Conservation (phyloP, 805 yeast genomes). For the Metschnikowia kofuensis region DNA sequence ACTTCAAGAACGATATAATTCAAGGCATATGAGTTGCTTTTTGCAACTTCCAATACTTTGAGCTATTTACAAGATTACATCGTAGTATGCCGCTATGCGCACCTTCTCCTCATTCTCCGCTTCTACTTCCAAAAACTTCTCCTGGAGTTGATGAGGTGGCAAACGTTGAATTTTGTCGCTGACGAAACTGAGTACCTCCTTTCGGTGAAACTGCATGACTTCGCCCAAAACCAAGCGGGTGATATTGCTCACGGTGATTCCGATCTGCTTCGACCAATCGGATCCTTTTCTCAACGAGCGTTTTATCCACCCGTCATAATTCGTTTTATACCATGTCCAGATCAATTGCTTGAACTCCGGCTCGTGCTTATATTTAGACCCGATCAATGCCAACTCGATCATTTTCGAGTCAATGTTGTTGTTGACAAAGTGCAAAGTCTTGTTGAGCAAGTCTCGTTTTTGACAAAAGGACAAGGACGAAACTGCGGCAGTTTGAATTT, state of each 20-base stretch:
- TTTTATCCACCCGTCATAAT: slow-evolving; percentile 52
- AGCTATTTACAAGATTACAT: slow-evolving; percentile 11
- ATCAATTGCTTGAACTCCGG: slow-evolving; percentile 30
- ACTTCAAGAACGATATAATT: no score
- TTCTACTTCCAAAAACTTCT: slow-evolving; percentile 20
- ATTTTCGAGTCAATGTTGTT: slow-evolving; percentile 54
- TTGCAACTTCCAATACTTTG: not conserved
- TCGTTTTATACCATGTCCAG: slow-evolving; percentile 57
- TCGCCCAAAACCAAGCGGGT: slow-evolving; percentile 39
- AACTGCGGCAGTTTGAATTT: slow-evolving; percentile 55
- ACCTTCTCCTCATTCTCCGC: slow-evolving; percentile 22
- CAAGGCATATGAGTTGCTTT: no score
- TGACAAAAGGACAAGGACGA: slow-evolving; percentile 51
- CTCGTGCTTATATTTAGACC: slow-evolving; percentile 41
- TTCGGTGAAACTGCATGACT: slow-evolving; percentile 33
- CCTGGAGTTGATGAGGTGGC: slow-evolving; percentile 39
- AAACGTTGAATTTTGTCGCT: slow-evolving; percentile 26
- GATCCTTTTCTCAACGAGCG: slow-evolving; percentile 46
- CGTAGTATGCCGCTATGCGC: slow-evolving; percentile 15
- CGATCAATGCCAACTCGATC: slow-evolving; percentile 58
- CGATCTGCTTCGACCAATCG: slow-evolving; percentile 45
- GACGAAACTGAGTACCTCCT: slow-evolving; percentile 31
- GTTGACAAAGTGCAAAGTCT: slow-evolving; percentile 54
- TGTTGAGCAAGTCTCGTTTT: slow-evolving; percentile 45
- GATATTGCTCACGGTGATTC: slow-evolving; percentile 42